Evolutionary conservation across 2,329 filamentous ascomycete genomes (phyloP).

Genomic region (Diaporthe vexans): DNA sequence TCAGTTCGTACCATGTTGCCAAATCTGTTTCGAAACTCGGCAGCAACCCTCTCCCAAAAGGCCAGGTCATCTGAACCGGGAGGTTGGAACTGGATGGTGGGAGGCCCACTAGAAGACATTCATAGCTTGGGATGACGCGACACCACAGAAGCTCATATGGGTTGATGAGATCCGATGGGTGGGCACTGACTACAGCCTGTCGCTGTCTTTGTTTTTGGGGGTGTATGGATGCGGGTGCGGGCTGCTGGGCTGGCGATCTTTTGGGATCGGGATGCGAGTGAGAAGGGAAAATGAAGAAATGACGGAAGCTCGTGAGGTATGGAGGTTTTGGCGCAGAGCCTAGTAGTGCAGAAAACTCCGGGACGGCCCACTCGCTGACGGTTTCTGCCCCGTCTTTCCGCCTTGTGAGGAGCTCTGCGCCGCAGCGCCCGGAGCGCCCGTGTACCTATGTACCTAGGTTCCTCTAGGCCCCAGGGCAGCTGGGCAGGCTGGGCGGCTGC

Average conservation of each 20-base stretch:
- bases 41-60: constrained; percentile 46
- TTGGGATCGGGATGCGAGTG: constrained; percentile 6
- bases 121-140: constrained; percentile 29
- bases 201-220: neutral
- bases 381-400: constrained; percentile 35
- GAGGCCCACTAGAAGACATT: constrained; percentile 43
- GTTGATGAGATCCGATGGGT: constrained; percentile 27
- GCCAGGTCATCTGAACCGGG: constrained; percentile 44
- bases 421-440: no score
- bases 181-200: constrained; percentile 20
- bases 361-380: constrained; percentile 30
- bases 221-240: neutral
- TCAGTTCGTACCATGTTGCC: constrained; percentile 48
- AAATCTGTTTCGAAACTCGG: constrained; percentile 45
- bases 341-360: constrained; percentile 31
- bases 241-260: neutral
- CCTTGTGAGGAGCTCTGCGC: neutral
- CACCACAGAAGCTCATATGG: constrained; percentile 34
- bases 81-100: constrained; percentile 39
- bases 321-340: constrained; percentile 28
- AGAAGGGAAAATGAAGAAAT: constrained; percentile 23
- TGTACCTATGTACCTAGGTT: neutral
- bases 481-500: neutral
- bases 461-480: neutral
- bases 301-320: constrained; percentile 28